Conservation (phyloP, 1,139 yeast species). For the Yamadazyma diddensiae region DNA sequence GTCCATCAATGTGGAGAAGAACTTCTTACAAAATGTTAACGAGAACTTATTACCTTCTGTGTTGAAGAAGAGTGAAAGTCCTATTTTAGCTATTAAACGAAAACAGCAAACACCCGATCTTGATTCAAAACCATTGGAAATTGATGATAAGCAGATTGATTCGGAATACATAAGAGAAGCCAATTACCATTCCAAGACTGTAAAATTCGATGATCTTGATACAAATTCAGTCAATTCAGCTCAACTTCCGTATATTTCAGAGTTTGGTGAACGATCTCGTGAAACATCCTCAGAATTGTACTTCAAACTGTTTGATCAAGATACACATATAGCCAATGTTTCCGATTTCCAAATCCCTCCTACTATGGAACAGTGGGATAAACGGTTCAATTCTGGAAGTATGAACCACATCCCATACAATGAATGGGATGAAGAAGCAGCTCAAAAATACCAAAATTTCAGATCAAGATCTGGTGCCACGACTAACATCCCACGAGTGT, state of each 20-base stretch:
- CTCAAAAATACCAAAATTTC: slow-evolving; percentile 21
- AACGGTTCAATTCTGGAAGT: slow-evolving; percentile 8
- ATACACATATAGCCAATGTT: slow-evolving; percentile 16
- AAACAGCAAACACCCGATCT: slow-evolving; percentile 16
- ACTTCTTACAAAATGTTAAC: slow-evolving; percentile 29
- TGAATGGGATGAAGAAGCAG: slow-evolving; percentile 29
- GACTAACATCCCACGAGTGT: slow-evolving; percentile 14
- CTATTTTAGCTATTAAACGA: slow-evolving; percentile 27
- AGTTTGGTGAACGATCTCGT: slow-evolving; percentile 22
- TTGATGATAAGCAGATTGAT: slow-evolving; percentile 1
- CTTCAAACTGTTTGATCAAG: background rate
- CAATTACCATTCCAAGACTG: slow-evolving; percentile 4
- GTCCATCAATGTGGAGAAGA: slow-evolving; percentile 32
- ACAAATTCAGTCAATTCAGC: slow-evolving; percentile 6
- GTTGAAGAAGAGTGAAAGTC: slow-evolving; percentile 32
- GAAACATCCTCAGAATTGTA: slow-evolving; percentile 1
- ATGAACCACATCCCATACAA: slow-evolving; percentile 25
- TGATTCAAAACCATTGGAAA: too few species aligned
- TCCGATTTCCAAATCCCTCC: slow-evolving; percentile 36
- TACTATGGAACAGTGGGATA: slow-evolving; percentile 13
- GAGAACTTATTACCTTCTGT: slow-evolving; percentile 37
- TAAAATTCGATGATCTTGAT: background rate
- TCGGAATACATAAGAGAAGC: slow-evolving; percentile 5
- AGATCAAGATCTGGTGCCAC: slow-evolving; percentile 21
- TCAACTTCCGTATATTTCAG: slow-evolving; percentile 22